Conservation (phyloP, 257 asterid species). For the Solanum clarkiae region DNA sequence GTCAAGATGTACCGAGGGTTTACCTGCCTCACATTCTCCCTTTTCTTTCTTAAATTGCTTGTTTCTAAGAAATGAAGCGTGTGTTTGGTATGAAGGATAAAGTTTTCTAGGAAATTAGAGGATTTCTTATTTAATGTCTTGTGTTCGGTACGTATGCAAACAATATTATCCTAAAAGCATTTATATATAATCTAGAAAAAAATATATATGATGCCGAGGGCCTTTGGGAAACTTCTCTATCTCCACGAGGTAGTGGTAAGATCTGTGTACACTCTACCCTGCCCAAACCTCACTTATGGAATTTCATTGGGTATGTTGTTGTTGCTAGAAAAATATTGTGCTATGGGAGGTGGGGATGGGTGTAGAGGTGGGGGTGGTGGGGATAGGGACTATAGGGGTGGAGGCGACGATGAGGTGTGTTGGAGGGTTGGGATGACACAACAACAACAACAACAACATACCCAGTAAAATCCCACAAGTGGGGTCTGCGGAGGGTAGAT, state of each 20-base stretch:
- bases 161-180: neutral
- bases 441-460: too few relatives aligned
- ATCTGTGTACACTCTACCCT: too few relatives aligned
- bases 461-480: too few relatives aligned
- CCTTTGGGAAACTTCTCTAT: too few relatives aligned
- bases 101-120: neutral
- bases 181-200: neutral
- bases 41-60: neutral
- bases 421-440: neutral
- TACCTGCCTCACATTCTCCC: neutral
- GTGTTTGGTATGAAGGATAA: neutral
- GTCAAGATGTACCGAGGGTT: neutral
- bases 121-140: neutral
- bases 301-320: too few relatives aligned
- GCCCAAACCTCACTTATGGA: too few relatives aligned
- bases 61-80: neutral
- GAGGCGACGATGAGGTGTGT: neutral
- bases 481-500: too few relatives aligned
- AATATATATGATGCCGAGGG: too few relatives aligned
- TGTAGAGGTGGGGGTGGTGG: neutral
- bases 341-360: neutral
- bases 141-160: neutral
- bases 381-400: neutral
- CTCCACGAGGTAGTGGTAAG: too few relatives aligned
- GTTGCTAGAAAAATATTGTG: neutral